These are phyloP conservation scores for Zostera marina DNA, from an alignment of 116 monocot species.

Conservation along the genomic window DNA sequence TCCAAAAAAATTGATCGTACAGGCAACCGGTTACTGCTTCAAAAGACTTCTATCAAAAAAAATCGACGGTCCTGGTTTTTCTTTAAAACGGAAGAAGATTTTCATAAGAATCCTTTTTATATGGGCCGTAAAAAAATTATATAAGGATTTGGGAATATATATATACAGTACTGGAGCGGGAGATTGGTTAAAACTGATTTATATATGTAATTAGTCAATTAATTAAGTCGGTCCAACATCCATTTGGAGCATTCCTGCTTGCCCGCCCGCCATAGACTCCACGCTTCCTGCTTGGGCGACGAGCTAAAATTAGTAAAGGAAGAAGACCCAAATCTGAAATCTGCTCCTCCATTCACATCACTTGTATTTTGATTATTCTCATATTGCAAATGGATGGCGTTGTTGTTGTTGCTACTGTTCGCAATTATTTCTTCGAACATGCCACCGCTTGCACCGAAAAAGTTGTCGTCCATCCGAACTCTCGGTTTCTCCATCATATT, in stretches of 20 bases:
- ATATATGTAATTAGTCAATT: too few relatives aligned
- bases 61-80: too few relatives aligned
- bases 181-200: too few relatives aligned
- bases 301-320: conserved; percentile 6
- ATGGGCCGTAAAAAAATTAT: too few relatives aligned
- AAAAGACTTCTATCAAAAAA: too few relatives aligned
- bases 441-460: background rate
- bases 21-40: too few relatives aligned
- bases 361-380: conserved; percentile 9
- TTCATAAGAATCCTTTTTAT: too few relatives aligned
- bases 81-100: too few relatives aligned
- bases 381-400: conserved; percentile 2
- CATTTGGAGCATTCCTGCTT: conserved; percentile 21
- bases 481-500: conserved; percentile 4
- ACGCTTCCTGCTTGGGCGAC: conserved; percentile 3
- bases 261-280: conserved; percentile 7
- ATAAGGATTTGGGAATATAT: too few relatives aligned
- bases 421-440: conserved; percentile 6
- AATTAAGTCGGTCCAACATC: conserved; percentile 12
- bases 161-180: too few relatives aligned
- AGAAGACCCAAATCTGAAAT: conserved; percentile 17
- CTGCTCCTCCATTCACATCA: conserved; percentile 4
- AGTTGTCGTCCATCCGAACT: conserved; percentile 4
- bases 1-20: too few relatives aligned
- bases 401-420: too few relatives aligned